Percentiles rank a stretch among this genome's conserved stretches.
These are phyloP conservation scores for Backusella tuberculispora DNA, from an alignment of 192 early-diverging fungal species.

Conservation along the genomic window DNA sequence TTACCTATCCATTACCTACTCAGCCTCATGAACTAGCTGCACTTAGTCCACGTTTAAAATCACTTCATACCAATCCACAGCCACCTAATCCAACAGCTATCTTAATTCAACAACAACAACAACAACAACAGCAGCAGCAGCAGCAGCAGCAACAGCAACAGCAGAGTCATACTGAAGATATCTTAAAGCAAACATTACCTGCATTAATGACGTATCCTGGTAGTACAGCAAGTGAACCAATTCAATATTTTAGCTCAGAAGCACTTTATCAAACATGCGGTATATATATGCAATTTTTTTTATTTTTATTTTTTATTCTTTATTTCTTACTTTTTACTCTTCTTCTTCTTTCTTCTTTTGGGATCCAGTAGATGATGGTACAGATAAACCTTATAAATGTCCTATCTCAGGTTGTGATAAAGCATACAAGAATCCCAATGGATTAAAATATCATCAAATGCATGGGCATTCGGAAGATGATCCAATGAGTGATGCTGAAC, in stretches of 20 bases:
- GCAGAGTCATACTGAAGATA: constrained; percentile 12
- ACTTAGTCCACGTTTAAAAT: background rate
- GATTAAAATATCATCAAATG: constrained; percentile 95
- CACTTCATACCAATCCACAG: background rate
- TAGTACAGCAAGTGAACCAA: background rate
- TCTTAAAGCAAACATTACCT: constrained; percentile 18
- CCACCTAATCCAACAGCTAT: background rate
- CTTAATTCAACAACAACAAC: background rate
- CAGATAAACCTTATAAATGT: constrained; percentile 35
- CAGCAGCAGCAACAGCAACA: background rate
- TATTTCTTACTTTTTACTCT: background rate
- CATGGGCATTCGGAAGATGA: constrained; percentile 80
- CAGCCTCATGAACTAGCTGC: constrained; percentile 18
- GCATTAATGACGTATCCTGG: constrained; percentile 8
- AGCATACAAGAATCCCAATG: constrained; percentile 98
- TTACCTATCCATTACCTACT: constrained; percentile 11
- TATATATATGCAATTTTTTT: background rate
- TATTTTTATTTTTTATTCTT: background rate
- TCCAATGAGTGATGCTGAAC: constrained; percentile 55
- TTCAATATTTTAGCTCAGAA: constrained; percentile 20
- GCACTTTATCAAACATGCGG: constrained; percentile 21
- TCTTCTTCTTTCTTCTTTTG: background rate
- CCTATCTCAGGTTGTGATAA: constrained; percentile 80
- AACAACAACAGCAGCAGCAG: too few species aligned
- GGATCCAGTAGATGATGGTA: background rate